phyloP scores from a whole-genome alignment of 225 moss, liverwort and hornwort species.

The Rhytidiadelphus loreus region DNA sequence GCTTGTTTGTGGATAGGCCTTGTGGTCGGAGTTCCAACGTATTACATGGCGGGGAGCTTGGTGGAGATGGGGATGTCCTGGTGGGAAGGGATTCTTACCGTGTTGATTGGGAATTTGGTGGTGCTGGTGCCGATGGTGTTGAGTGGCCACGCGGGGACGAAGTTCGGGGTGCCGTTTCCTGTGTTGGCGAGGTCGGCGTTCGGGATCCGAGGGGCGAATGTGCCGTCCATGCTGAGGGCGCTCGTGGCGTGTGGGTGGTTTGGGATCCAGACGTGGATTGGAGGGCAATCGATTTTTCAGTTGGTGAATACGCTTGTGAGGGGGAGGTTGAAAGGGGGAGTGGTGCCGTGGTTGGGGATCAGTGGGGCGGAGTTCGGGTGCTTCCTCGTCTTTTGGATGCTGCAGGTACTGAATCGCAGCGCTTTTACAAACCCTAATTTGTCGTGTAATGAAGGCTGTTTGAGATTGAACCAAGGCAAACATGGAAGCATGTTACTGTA shows the following conservation, averaged over 20 bases:
- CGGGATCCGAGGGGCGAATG: conserved; percentile 75
- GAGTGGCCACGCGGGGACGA: conserved; percentile 76
- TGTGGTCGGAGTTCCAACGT: conserved; percentile 90
- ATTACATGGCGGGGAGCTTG: conserved; percentile 95
- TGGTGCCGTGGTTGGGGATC: conserved; percentile 65
- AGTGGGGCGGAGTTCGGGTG: conserved; percentile 58
- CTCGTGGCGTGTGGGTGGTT: conserved; percentile 94
- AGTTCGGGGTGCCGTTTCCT: conserved; percentile 80
- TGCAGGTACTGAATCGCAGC: conserved; percentile 36
- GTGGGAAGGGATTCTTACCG: conserved; percentile 86
- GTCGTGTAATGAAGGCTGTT: background rate
- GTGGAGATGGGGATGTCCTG: conserved; percentile 98
- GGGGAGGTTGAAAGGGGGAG: conserved; percentile 10
- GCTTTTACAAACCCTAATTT: background rate
- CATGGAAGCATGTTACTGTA: background rate
- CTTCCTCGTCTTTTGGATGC: conserved; percentile 72
- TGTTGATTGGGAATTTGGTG: conserved; percentile 60
- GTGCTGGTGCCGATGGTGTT: conserved; percentile 81
- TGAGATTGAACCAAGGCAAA: background rate
- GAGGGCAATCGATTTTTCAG: conserved; percentile 78
- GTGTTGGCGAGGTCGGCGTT: conserved; percentile 82
- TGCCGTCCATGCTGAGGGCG: conserved; percentile 74
- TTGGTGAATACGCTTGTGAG: conserved; percentile 41
- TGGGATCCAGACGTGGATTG: conserved; percentile 96
- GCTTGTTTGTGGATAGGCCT: conserved; percentile 82